Evolutionary conservation across 352 stramenopile species (phyloP).

Genomic region (Albugo laibachii): DNA sequence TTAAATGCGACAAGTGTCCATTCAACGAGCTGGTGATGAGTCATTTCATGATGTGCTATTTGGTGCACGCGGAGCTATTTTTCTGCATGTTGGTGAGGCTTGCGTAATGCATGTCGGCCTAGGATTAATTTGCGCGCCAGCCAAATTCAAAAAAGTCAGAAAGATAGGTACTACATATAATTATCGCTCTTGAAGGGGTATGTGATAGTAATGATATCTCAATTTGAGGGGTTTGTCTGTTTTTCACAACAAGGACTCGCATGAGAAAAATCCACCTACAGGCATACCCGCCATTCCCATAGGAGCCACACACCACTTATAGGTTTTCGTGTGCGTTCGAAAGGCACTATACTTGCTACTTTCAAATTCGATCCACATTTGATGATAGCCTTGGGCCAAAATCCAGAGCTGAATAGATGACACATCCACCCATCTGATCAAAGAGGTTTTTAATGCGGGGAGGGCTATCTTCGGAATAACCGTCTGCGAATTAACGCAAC

Average conservation of each 20-base stretch:
- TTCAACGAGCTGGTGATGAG: too few relatives aligned
- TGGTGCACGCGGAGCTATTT: too few relatives aligned
- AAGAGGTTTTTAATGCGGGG: conserved; percentile 11
- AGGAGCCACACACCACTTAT: conserved; percentile 1
- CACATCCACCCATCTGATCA: conserved; percentile 4
- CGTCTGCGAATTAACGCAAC: conserved; percentile 7
- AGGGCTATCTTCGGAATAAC: conserved; percentile 10
- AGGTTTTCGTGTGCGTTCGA: not conserved
- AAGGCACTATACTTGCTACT: not conserved
- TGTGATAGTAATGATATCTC: too few relatives aligned
- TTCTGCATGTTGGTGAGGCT: too few relatives aligned
- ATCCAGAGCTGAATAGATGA: conserved; percentile 2
- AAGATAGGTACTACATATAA: too few relatives aligned
- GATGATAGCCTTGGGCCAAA: not conserved
- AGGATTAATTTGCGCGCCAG: too few relatives aligned
- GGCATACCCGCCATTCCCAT: conserved; percentile 2
- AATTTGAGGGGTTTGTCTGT: too few relatives aligned
- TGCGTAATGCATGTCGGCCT: too few relatives aligned
- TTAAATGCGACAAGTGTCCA: too few relatives aligned
- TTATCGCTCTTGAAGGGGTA: too few relatives aligned
- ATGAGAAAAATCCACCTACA: not conserved
- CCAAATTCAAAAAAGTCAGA: too few relatives aligned
- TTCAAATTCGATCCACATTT: not conserved
- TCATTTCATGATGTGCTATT: too few relatives aligned
- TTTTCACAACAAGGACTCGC: not conserved